These are phyloP conservation scores for Penicillium parvum DNA, from an alignment of 495 filamentous ascomycete genomes.

Conservation along the genomic window DNA sequence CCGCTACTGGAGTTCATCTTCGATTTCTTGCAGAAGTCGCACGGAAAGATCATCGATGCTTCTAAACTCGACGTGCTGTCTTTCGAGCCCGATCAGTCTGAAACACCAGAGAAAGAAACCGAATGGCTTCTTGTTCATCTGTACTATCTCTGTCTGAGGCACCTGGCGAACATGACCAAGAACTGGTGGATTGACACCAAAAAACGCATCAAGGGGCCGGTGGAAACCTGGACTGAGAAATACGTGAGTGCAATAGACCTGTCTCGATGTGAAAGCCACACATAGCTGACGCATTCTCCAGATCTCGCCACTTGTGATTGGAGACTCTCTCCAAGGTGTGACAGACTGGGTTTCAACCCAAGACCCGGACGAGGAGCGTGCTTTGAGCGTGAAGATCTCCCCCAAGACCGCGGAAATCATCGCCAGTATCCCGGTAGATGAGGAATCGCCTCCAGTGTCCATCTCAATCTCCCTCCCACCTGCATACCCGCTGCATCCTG, in stretches of 20 bases:
- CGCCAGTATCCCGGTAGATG: constrained; percentile 81
- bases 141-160: constrained; percentile 73
- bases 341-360: constrained; percentile 60
- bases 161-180: constrained; percentile 73
- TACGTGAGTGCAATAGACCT: constrained; percentile 40
- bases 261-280: background rate
- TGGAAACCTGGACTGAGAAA: constrained; percentile 78
- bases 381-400: constrained; percentile 68
- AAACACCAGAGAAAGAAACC: constrained; percentile 61
- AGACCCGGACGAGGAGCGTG: constrained; percentile 58
- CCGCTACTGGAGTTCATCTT: constrained; percentile 74
- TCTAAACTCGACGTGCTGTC: constrained; percentile 62
- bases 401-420: constrained; percentile 66
- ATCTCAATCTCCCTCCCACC: constrained; percentile 74
- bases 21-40: constrained; percentile 71
- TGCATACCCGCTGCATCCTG: constrained; percentile 73
- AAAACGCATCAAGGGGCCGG: constrained; percentile 68
- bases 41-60: constrained; percentile 63
- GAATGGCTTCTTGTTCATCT: constrained; percentile 82
- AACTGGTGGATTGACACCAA: constrained; percentile 78
- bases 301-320: constrained; percentile 78
- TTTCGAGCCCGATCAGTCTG: constrained; percentile 58
- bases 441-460: constrained; percentile 71
- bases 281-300: constrained; percentile 13
- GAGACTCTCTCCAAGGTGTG: constrained; percentile 66